These are phyloP conservation scores for Phaeosphaeria sp. DNA, from an alignment of 2,329 filamentous ascomycete genomes.

Conservation along the genomic window DNA sequence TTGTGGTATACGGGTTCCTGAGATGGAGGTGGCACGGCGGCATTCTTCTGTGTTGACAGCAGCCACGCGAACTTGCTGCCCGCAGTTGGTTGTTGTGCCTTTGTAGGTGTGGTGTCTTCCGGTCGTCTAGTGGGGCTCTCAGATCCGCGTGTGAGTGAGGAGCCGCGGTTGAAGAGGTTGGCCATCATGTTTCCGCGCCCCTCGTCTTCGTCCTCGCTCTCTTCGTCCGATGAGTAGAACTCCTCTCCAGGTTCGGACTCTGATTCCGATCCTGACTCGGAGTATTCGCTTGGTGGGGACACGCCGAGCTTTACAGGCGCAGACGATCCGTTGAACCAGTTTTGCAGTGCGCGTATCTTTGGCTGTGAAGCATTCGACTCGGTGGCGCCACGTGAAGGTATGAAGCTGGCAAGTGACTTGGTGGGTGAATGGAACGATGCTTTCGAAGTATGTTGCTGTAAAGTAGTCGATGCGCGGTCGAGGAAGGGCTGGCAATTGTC, in stretches of 20 bases:
- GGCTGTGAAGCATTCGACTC: slow-evolving; percentile 42
- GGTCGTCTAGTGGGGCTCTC: slow-evolving; percentile 25
- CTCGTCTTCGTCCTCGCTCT: slow-evolving; percentile 26
- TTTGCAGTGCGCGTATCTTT: slow-evolving; percentile 49
- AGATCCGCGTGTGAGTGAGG: slow-evolving; percentile 32
- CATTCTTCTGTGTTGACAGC: slow-evolving; percentile 45
- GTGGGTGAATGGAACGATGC: slow-evolving; percentile 46
- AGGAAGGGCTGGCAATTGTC: slow-evolving; percentile 46
- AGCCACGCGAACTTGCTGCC: slow-evolving; percentile 47
- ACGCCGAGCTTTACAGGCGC: slow-evolving; percentile 57
- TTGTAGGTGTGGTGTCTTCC: slow-evolving; percentile 23
- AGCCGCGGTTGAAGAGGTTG: slow-evolving; percentile 42
- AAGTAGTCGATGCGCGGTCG: slow-evolving; percentile 42
- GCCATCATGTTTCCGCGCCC: slow-evolving; percentile 40
- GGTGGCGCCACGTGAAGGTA: slow-evolving; percentile 40
- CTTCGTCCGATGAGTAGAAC: slow-evolving; percentile 32
- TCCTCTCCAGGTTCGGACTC: slow-evolving; percentile 36
- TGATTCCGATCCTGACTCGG: slow-evolving; percentile 31
- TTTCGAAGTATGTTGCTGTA: slow-evolving; percentile 49
- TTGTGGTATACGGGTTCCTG: slow-evolving; percentile 45
- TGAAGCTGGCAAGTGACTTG: slow-evolving; percentile 50
- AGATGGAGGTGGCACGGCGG: slow-evolving; percentile 28
- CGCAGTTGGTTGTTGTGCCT: slow-evolving; percentile 31
- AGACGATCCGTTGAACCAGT: slow-evolving; percentile 62
- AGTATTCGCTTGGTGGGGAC: slow-evolving; percentile 34